Evolutionary conservation across 148 eudicot genomes (phyloP), one percentile per base, ranked within the genome.

Genomic region (Spergularia marina): DNA sequence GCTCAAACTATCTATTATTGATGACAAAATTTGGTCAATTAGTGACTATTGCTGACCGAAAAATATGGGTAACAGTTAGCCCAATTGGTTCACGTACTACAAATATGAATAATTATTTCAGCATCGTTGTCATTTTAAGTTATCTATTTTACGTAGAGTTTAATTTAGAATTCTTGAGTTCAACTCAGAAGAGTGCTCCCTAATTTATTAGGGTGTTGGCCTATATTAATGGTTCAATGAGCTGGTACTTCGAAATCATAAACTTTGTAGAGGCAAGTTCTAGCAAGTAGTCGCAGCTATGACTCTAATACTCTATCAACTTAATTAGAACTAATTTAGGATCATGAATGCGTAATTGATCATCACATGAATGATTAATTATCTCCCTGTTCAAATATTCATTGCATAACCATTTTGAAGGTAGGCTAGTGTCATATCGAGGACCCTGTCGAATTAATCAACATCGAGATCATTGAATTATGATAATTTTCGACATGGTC

Each of bases 121-220:
- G 23, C 2, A 59, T 7, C 10, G 7, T 59, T 21, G 63, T 21
- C 63, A 62, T n/a, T 65, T 6, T 23, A 40, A 6, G 49, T 44
- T 0, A 5, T 40, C 5, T 23, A 69, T 69, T 30, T 69, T 69
- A 69, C 59, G 72, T 69, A 52, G 72, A 25, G 72, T 74, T 34
- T 74, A 20, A 21, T 65, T 13, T 16, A 53, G 18, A 62, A 14
- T 73, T 25, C 47, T 51, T 9, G 55, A 34, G 55, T 59, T 61
- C 72, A 76, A 56, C 65, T 64, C 7, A 60, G 72, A 49, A 62
- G 65, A 59, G 49, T 72, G 73, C 73, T 70, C 73, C 73, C 49
- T 74, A 57, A 14, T 17, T 56, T 12, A 65, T 18, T 61, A 34
- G 49, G 20, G 44, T 20, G 11, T 63, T 52, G 47, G 39, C 25